Base-by-base conservation (phyloP, 805 yeast genomes). In the Metschnikowia gelsemii region DNA sequence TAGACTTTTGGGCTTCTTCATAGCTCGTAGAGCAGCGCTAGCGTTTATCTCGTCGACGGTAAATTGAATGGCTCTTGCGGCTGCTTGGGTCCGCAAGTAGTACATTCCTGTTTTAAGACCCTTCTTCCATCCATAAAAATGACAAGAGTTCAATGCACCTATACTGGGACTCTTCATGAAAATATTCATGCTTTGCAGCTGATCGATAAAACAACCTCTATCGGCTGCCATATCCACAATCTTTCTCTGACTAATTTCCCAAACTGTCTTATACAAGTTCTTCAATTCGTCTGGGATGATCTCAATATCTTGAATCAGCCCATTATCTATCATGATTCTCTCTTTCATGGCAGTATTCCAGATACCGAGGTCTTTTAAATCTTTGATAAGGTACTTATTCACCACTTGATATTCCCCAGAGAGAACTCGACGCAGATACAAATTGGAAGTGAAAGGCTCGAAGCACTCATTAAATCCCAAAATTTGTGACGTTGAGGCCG, bases 401-500 rank as follows among this genome's bases (percentile, higher is more conserved):
- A 90, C 96, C 42, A 91, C 78, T 71, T 90, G 97, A 70, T 80
- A 88, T 61, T 91, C 98, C 35, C 97, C 98, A 16, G 96, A 85
- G 7, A 88, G 68, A 5, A 89, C 96, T 59, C 98, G 80, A 55
- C 98, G 79, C 32, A 87, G 79, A 66, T 89, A 91, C 56, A 91
- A 80, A 66, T 91, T 91, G 16, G 96, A 88, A 6, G 99, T 90
- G 62, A 82, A 80, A 9, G 99, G 98, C 64, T 91, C 99, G 63
- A 91, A 91, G 66, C 97, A 90, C 68, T 91, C 98, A 55, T 82
- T 90, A 71, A 78, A 87, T 28, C 97, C 98, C 38, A 91, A 72
- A 38, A 91, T 90, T 69, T 89, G 97, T 3, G 98, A 91, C 2
- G 98, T 91, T 1, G 97, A 88, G 2, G 98, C 98, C 13, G 98